phyloP scores from a whole-genome alignment of 768 basidiomycete genomes.

The Pluteus cervinus region DNA sequence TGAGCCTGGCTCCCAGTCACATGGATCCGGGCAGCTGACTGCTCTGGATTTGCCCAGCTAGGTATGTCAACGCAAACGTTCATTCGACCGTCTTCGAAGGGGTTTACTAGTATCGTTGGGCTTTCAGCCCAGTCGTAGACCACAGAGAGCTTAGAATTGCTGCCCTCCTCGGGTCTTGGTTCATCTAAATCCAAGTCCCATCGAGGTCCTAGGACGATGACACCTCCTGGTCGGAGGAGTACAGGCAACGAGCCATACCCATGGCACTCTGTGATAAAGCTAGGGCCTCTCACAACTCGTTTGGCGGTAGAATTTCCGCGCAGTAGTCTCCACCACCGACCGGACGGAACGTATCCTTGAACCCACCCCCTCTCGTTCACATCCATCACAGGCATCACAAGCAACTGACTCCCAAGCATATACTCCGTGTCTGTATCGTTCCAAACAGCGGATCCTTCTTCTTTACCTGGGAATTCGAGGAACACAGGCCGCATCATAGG shows the following conservation, averaged over 20 bases:
- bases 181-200: too few relatives aligned
- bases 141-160: too few relatives aligned
- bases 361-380: slow-evolving; percentile 14
- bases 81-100: too few relatives aligned
- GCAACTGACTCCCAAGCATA: slow-evolving; percentile 23
- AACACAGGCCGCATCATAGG: slow-evolving; percentile 30
- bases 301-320: too few relatives aligned
- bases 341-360: slow-evolving; percentile 24
- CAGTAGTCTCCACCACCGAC: slow-evolving; percentile 23
- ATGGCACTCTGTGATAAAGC: slow-evolving; percentile 20
- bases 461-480: slow-evolving; percentile 28
- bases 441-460: slow-evolving; percentile 23
- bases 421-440: slow-evolving; percentile 26
- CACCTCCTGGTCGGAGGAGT: slow-evolving; percentile 21
- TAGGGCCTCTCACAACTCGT: slow-evolving; percentile 21
- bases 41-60: too few relatives aligned
- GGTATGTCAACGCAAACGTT: too few relatives aligned
- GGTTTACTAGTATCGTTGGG: too few relatives aligned
- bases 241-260: slow-evolving; percentile 22
- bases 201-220: slow-evolving; percentile 18
- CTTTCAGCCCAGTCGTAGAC: too few relatives aligned
- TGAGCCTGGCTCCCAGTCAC: too few relatives aligned
- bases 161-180: too few relatives aligned
- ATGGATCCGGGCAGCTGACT: too few relatives aligned
- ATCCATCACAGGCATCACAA: slow-evolving; percentile 26